Base-by-base conservation (phyloP, 495 filamentous ascomycete species). In the Penicillium macrosclerotiorum region DNA sequence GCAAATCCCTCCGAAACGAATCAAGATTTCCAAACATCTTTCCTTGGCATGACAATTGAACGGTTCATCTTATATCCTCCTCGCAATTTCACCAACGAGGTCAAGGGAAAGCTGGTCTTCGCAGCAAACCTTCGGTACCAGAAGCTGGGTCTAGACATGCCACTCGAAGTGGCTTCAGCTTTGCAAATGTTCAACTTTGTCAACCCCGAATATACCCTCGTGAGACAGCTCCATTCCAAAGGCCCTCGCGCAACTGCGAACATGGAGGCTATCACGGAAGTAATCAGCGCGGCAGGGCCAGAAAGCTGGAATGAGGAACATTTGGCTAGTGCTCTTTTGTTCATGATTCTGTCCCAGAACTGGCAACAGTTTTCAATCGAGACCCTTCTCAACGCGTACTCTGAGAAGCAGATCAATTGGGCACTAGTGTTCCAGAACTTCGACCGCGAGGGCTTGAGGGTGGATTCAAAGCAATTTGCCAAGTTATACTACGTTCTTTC, bases 21-120 rank as follows among this genome's bases (percentile, higher is more conserved):
- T 25, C 82, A 88, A 50, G 86, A 90, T 46, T 72, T 86, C 26
- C 64, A 72, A 6, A 72, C 80, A 13, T 66, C 77, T 31, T 86
- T 88, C 57, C 76, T 94, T 25, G 88, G 84, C 29, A 75, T 80
- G 27, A 82, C 92, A 16, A 75, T 95, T 53, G 89, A 95, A 58
- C 83, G 84, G 50, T 86, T 91, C 52, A 83, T 89, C 30, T 78
- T 89, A 60, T 82, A 88, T 52, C 87, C 88, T 24, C 90, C 90
- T 6, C 83, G 80, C 3, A 85, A 85, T 62, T 91, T 90, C 69
- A 87, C 81, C 57, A 82, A 89, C 18, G 79, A 85, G 33, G 81
- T 83, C 49, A 87, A 86, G 60, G 69, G 73, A 24, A 79, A 84
- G 55, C 66, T 95, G 27, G 73, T 71, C 16, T 77, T 83, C 42